phyloP scores from a whole-genome alignment of 495 filamentous ascomycete genomes.

The Aspergillus wentii region DNA sequence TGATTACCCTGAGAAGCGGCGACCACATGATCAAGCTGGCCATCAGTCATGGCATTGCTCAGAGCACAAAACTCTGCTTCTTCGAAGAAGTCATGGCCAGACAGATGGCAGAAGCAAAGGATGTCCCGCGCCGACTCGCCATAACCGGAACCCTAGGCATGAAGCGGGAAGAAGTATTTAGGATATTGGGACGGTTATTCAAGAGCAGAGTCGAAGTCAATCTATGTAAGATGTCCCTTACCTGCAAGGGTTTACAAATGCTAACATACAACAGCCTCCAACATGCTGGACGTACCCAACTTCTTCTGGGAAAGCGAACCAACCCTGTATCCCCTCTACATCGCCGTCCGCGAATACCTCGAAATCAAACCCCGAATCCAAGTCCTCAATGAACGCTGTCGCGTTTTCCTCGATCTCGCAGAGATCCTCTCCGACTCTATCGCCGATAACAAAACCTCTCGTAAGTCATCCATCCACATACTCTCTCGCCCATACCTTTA shows the following conservation, averaged over 20 bases:
- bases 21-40: slow-evolving; percentile 99
- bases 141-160: slow-evolving; percentile 87
- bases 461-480: slow-evolving; percentile 23
- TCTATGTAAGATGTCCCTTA: slow-evolving; percentile 64
- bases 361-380: slow-evolving; percentile 94
- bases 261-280: slow-evolving; percentile 62
- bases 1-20: slow-evolving; percentile 92
- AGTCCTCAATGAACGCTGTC: slow-evolving; percentile 93
- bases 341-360: slow-evolving; percentile 92
- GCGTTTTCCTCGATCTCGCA: slow-evolving; percentile 93
- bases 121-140: slow-evolving; percentile 83
- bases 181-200: slow-evolving; percentile 84
- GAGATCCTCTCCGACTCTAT: slow-evolving; percentile 92
- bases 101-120: slow-evolving; percentile 88
- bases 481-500: neutral
- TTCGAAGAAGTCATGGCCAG: slow-evolving; percentile 96
- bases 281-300: slow-evolving; percentile 94
- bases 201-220: slow-evolving; percentile 96
- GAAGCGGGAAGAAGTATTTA: slow-evolving; percentile 86
- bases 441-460: slow-evolving; percentile 88
- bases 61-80: slow-evolving; percentile 94
- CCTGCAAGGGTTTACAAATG: neutral
- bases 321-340: slow-evolving; percentile 89
- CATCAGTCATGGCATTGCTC: slow-evolving; percentile 94
- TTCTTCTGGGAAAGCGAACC: slow-evolving; percentile 99